These are phyloP conservation scores for Glycine tomentella DNA, from an alignment of 306 rosid species.

Conservation along the genomic window DNA sequence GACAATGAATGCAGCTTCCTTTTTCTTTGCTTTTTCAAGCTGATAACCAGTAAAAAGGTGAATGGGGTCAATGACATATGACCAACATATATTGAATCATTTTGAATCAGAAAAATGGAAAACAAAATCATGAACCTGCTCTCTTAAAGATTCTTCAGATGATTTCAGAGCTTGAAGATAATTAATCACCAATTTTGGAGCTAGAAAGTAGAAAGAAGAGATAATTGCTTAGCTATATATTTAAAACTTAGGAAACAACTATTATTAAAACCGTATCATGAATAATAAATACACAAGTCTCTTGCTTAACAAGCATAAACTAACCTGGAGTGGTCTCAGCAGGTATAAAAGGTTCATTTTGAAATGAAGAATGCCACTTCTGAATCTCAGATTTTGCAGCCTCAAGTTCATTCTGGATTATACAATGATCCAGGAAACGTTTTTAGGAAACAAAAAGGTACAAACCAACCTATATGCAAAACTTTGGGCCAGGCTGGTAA, in stretches of 20 bases:
- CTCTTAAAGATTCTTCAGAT: slow-evolving; percentile 85
- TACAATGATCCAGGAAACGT: slow-evolving; percentile 25
- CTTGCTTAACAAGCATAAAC: slow-evolving; percentile 37
- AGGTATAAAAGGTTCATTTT: slow-evolving; percentile 75
- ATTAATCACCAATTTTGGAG: slow-evolving; percentile 74
- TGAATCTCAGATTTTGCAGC: slow-evolving; percentile 78
- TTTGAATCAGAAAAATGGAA: slow-evolving; percentile 29
- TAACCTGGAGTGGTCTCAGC: slow-evolving; percentile 78
- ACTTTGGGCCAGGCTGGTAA: neutral
- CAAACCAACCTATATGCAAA: slow-evolving; percentile 6
- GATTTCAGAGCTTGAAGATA: slow-evolving; percentile 84
- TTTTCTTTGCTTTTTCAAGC: slow-evolving; percentile 96
- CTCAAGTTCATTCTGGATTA: slow-evolving; percentile 76
- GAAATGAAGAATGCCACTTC: slow-evolving; percentile 81
- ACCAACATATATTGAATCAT: slow-evolving; percentile 22
- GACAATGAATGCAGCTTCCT: slow-evolving; percentile 95
- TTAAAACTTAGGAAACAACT: slow-evolving; percentile 11
- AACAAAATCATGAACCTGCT: slow-evolving; percentile 67
- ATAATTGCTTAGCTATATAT: slow-evolving; percentile 28
- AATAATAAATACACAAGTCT: too few species aligned
- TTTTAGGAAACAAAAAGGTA: slow-evolving; percentile 17
- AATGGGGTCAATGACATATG: slow-evolving; percentile 37
- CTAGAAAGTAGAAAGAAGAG: slow-evolving; percentile 49
- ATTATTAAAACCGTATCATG: neutral
- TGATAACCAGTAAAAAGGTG: slow-evolving; percentile 47